Base-by-base conservation (phyloP, 495 filamentous ascomycete genomes). In the Talaromyces trachyspermus region DNA sequence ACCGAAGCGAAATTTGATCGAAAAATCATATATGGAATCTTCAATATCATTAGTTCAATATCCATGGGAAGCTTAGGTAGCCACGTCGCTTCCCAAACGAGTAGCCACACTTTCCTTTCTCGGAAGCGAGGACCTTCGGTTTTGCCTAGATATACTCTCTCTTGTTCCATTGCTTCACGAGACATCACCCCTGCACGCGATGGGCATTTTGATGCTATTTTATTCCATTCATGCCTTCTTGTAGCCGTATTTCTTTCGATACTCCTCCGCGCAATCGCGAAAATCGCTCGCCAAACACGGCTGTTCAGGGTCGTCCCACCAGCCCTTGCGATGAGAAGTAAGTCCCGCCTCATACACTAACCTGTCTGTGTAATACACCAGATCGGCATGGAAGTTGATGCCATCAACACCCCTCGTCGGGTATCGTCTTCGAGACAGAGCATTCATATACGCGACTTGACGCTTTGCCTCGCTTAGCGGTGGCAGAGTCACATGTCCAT, bases 351-450 rank as follows among this genome's bases (percentile, higher is more conserved):
- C 51, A 18, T 50, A 27, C 15, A 67, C 48, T 18, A 70, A 20
- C 24, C 23, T 43, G 49, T 70, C 65, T 3, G 55, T 61, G 33
- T 64, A 69, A 38, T 43, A 41, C 8, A 60, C 48, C 39, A 56
- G 35, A 38, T 75, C 71, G 18, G 59, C 68, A 35, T 56, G 54
- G 20, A 65, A 50, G 40, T 52, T 64, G 41, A 68, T 65, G 5
- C 69, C 70, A 25, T 32, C 18, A 14, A 57, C 47, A 8, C 69
- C 70, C 18, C 58, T 60, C 0, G 54, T 52, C 1, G 65, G 58
- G 43, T 73, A 73, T 41, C 68, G 51, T 24, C 61, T 54, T 42
- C 52, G 54, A 39, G 55, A 63, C 56, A 58, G 68, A 2, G 64
- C 59, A 22, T 54, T 58, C 19, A 54, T 59, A n/a, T 50, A 38